Evolutionary conservation across 352 stramenopile species (phyloP).

Genomic region (Thraustochytrium sp.): DNA sequence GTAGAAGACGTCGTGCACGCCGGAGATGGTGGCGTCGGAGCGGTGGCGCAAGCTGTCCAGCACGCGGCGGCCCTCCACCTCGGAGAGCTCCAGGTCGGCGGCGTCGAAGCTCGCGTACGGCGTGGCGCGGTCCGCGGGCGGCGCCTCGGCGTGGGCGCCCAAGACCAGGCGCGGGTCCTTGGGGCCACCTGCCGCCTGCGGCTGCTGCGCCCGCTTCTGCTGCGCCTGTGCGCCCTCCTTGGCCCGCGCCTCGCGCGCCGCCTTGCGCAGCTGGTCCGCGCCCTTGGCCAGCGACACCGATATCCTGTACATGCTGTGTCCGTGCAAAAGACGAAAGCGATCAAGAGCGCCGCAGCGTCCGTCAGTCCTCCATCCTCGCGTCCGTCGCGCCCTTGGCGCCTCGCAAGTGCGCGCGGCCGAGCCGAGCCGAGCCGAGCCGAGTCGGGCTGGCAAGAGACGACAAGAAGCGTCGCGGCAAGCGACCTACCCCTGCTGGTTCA

Average conservation of each 20-base stretch:
- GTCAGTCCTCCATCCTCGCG: too few relatives aligned
- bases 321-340: too few relatives aligned
- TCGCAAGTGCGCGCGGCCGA: too few relatives aligned
- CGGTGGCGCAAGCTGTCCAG: neutral
- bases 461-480: neutral
- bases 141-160: neutral
- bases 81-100: neutral
- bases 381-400: too few relatives aligned
- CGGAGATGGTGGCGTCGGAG: neutral
- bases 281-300: neutral
- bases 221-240: neutral
- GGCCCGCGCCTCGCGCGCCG: neutral
- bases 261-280: neutral
- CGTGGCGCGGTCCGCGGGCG: neutral
- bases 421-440: too few relatives aligned
- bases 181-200: neutral
- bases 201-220: neutral
- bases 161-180: neutral
- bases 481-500: conserved; percentile 30
- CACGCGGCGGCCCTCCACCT: neutral
- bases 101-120: conserved; percentile 14
- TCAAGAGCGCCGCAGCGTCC: too few relatives aligned
- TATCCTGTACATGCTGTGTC: conserved; percentile 1
- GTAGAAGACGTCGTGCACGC: neutral
- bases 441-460: too few relatives aligned